Evolutionary conservation across 2,329 filamentous ascomycete genomes (phyloP).

Genomic region (Penicillium sp.): DNA sequence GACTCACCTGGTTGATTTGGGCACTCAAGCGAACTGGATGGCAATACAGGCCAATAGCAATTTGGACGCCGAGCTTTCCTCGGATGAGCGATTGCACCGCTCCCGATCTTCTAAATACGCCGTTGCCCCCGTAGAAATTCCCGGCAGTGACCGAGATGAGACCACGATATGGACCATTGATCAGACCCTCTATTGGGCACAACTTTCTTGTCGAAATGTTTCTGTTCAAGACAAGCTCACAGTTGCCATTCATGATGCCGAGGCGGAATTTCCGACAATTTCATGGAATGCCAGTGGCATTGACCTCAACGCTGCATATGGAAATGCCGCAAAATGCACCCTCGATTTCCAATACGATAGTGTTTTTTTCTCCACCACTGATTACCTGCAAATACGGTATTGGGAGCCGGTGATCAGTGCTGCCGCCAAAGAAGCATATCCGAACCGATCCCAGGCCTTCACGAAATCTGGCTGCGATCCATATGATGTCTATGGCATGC

Average conservation of each 20-base stretch:
- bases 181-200: constrained; percentile 35
- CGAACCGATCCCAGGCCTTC: constrained; percentile 24
- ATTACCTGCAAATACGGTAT: constrained; percentile 36
- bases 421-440: constrained; percentile 6
- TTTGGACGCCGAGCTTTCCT: constrained; percentile 23
- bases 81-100: constrained; percentile 19
- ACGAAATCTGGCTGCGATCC: constrained; percentile 27
- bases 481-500: constrained; percentile 35
- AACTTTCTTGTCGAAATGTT: constrained; percentile 27
- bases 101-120: constrained; percentile 32
- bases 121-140: constrained; percentile 35
- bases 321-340: constrained; percentile 19
- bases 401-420: constrained; percentile 33
- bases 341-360: constrained; percentile 34
- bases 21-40: constrained; percentile 33
- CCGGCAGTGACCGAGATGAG: constrained; percentile 20
- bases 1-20: constrained; percentile 29
- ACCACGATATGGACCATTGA: constrained; percentile 34
- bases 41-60: constrained; percentile 28
- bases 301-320: constrained; percentile 19
- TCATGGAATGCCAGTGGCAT: constrained; percentile 32
- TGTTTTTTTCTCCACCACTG: constrained; percentile 28
- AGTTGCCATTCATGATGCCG: constrained; percentile 24
- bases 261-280: constrained; percentile 16
- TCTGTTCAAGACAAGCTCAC: constrained; percentile 19